These are phyloP conservation scores for Pisolithus orientalis DNA, from an alignment of 768 basidiomycete genomes.

Conservation along the genomic window DNA sequence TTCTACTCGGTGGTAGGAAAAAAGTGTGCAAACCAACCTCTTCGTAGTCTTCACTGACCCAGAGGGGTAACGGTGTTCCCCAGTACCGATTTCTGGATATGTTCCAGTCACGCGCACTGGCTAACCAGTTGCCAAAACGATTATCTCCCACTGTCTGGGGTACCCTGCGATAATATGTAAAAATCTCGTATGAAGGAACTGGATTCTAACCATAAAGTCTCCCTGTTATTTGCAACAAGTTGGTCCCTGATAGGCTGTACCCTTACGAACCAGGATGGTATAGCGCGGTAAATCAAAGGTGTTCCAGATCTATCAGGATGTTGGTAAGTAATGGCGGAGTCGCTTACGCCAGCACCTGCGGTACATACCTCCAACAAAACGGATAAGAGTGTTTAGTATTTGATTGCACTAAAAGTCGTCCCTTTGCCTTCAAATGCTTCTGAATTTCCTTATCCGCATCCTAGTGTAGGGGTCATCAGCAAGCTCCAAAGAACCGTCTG, in stretches of 20 bases:
- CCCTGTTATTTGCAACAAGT: slow-evolving; percentile 84
- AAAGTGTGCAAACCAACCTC: slow-evolving; percentile 52
- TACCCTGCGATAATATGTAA: slow-evolving; percentile 52
- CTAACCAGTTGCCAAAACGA: slow-evolving; percentile 95
- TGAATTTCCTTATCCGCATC: slow-evolving; percentile 93
- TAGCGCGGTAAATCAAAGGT: slow-evolving; percentile 91
- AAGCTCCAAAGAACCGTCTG: background rate
- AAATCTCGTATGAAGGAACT: background rate
- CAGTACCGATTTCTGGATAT: slow-evolving; percentile 98
- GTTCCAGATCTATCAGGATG: slow-evolving; percentile 68
- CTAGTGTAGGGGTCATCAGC: slow-evolving; percentile 32
- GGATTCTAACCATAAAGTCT: slow-evolving; percentile 71
- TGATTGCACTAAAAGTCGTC: slow-evolving; percentile 81
- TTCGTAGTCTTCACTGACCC: slow-evolving; percentile 88
- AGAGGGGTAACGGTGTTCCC: slow-evolving; percentile 96
- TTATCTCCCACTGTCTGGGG: slow-evolving; percentile 86
- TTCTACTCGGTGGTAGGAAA: background rate
- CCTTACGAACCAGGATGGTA: slow-evolving; percentile 93
- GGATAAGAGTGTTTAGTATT: slow-evolving; percentile 90
- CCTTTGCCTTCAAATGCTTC: slow-evolving; percentile 81
- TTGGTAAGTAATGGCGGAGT: background rate
- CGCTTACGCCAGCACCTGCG: background rate
- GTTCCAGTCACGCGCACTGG: slow-evolving; percentile 99
- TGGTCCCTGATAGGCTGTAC: slow-evolving; percentile 82
- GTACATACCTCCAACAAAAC: slow-evolving; percentile 86